Base-by-base conservation (phyloP, 1,139 yeast genomes). In the Scheffersomyces illinoinensis region DNA sequence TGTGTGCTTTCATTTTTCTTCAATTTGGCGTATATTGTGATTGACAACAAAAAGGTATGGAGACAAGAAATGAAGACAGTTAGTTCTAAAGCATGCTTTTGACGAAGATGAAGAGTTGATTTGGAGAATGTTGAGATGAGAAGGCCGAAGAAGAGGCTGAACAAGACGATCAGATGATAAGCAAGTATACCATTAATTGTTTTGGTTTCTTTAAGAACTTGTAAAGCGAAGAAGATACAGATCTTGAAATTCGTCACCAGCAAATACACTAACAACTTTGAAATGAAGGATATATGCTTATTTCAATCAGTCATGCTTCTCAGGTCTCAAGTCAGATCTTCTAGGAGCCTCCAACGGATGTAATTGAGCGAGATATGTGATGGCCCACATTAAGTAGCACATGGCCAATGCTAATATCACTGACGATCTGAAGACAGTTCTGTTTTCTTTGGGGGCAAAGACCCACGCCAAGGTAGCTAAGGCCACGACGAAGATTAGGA, bases 321-420 rank as follows among this genome's bases (percentile, higher is more conserved):
- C 95, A n/a, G 93, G 93, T 76, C 95, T 85, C 72, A 90, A 76
- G 66, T 90, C 93, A 1, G 93, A 85, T 67, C 95, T 85, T 72
- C 89, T 87, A 53, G 96, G 96, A 39, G 85, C 90, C 57, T 89
- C 92, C 68, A 90, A 78, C n/a, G 96, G 96, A 72, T 90, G 95
- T 60, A 90, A 77, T 69, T 90, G 96, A 47, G 88, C 86, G 64
- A 91, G 76, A 69, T 90, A 91, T 7, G 97, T 91, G 66, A 91
- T 87, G 39, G 97, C 97, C 97, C 97, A 92, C 97, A 93, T 91
- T 70, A 93, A 81, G 73, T 85, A 93, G 81, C 93, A 90, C 97
- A 93, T 90, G 23, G 96, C 87, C 70, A 93, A 75, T 4, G 93
- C 85, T 64, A 93, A 81, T 57, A 89, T 88, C 54, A 93, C 86